A percentile compares a stretch with the other conserved stretches of the same genome.
Conservation (phyloP, 1,284 basidiomycete species). For the Trametes hirsuta region DNA sequence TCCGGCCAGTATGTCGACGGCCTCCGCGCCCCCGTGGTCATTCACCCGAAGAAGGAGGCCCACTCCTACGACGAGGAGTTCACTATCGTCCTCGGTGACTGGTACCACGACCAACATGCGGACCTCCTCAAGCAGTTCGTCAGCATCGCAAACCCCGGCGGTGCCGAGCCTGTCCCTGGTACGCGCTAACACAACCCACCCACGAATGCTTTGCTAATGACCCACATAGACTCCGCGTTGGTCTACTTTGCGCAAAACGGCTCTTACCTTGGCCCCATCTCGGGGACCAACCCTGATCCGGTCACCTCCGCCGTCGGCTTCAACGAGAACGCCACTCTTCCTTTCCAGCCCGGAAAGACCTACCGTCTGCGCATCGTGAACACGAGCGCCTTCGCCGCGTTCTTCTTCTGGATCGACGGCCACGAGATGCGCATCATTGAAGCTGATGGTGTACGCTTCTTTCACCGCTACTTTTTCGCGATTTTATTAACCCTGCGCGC, state of each 20-base stretch:
- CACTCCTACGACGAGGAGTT: conserved; percentile 90
- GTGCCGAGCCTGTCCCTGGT: conserved; percentile 88
- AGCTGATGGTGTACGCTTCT: conserved; percentile 75
- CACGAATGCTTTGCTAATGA: background rate
- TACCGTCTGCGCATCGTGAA: conserved; percentile 81
- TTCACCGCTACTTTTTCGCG: background rate
- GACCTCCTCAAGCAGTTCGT: conserved; percentile 74
- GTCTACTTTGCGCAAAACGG: conserved; percentile 86
- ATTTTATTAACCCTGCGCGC: background rate
- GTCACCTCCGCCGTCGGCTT: conserved; percentile 68
- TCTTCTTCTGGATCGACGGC: conserved; percentile 90
- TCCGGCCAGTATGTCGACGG: conserved; percentile 90
- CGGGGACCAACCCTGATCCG: conserved; percentile 49
- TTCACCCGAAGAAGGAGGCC: conserved; percentile 66
- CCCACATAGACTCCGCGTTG: conserved; percentile 66
- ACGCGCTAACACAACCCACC: conserved; percentile 18
- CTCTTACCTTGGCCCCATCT: conserved; percentile 66
- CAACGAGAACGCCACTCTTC: conserved; percentile 86
- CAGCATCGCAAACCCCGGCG: conserved; percentile 75
- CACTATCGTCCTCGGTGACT: conserved; percentile 69
- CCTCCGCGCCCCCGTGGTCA: conserved; percentile 76
- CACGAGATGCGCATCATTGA: conserved; percentile 92
- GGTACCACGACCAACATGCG: conserved; percentile 76
- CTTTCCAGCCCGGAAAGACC: conserved; percentile 82
- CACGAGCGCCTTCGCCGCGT: conserved; percentile 71